Evolutionary conservation across 805 yeast genomes (phyloP), one percentile per base, ranked within the genome.

Genomic region (Alloascoidea hylecoeti): DNA sequence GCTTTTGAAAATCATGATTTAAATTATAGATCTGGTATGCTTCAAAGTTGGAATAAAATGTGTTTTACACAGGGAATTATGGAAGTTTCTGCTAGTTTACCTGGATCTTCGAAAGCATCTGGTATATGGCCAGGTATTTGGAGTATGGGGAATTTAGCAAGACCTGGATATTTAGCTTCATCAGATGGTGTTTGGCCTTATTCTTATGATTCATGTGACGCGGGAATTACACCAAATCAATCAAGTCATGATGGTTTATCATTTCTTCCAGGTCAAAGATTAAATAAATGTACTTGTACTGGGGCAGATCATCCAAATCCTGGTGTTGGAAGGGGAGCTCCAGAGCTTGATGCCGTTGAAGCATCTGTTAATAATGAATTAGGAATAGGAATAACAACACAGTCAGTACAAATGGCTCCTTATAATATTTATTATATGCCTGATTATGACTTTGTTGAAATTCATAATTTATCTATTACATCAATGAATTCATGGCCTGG

Each of bases 71-170:
- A 85, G 51, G 96, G 96, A 37, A 54, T 63, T 33, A 48, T 86
- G 45, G 95, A 83, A 52, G 72, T 80, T 3, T 75, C 85, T 6
- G 89, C 82, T 0, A 68, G 69, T 42, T 60, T 88, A 44, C 95
- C 96, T 23, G 83, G 84, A 44, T 72, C 70, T 47, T 95, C 94
- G 48, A 63, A 72, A 40, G 67, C 78, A 18, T 64, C 79, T 3
- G 97, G 97, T 16, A 62, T 88, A 45, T 88, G 97, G 97, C 96
- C 97, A 1, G 97, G 96, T 66, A 49, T 84, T 41, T 88, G 96
- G 96, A 70, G 95, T 3, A 66, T 88, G 75, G 96, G 96, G 35
- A 88, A 88, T 52, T 64, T 88, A 45, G 97, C 81, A 17, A 73
- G 96, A 48, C 94, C 96, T 0, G 97, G 97, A 5, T 88, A 73